A percentile compares a stretch with the other conserved stretches of the same genome.
phyloP scores from a whole-genome alignment of 2,329 filamentous ascomycete species.

The Tolypocladium ovalisporum region DNA sequence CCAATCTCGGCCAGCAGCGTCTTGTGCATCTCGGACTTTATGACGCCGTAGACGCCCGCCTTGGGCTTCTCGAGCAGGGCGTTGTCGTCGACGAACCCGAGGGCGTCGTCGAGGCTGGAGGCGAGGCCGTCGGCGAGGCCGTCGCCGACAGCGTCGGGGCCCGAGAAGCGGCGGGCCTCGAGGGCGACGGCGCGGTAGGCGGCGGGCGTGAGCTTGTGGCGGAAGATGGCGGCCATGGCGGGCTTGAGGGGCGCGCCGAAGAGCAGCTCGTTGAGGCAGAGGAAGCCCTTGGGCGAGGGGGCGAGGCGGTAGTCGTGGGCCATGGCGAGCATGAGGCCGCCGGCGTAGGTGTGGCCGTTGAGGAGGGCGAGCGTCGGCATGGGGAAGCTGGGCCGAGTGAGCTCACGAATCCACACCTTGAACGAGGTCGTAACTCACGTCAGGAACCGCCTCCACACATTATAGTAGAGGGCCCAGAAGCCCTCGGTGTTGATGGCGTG shows the following conservation, averaged over 20 bases:
- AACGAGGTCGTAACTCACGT: constrained; percentile 11
- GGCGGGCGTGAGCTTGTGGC: constrained; percentile 49
- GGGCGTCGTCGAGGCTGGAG: constrained; percentile 40
- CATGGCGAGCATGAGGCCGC: constrained; percentile 71
- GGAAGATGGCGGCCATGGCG: constrained; percentile 65
- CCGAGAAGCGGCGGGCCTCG: constrained; percentile 60
- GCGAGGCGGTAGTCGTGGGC: constrained; percentile 77
- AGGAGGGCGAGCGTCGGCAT: constrained; percentile 75
- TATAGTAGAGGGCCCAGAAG: constrained; percentile 55
- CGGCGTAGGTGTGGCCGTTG: constrained; percentile 74
- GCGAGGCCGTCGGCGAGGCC: constrained; percentile 62
- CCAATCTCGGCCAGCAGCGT: constrained; percentile 51
- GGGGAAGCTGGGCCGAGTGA: constrained; percentile 38
- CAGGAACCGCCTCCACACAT: constrained; percentile 50
- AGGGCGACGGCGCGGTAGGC: constrained; percentile 56
- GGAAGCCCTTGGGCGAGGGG: constrained; percentile 57
- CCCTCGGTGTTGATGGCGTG: constrained; percentile 48
- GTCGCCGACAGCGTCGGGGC: constrained; percentile 48
- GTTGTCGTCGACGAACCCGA: constrained; percentile 48
- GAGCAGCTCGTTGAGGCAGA: constrained; percentile 74
- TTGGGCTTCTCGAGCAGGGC: constrained; percentile 50
- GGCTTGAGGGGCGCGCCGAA: constrained; percentile 67
- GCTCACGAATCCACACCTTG: neutral
- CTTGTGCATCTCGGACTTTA: constrained; percentile 70
- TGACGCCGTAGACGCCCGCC: constrained; percentile 54